Conservation (phyloP, 768 basidiomycete genomes). For the Suillus americanus region DNA sequence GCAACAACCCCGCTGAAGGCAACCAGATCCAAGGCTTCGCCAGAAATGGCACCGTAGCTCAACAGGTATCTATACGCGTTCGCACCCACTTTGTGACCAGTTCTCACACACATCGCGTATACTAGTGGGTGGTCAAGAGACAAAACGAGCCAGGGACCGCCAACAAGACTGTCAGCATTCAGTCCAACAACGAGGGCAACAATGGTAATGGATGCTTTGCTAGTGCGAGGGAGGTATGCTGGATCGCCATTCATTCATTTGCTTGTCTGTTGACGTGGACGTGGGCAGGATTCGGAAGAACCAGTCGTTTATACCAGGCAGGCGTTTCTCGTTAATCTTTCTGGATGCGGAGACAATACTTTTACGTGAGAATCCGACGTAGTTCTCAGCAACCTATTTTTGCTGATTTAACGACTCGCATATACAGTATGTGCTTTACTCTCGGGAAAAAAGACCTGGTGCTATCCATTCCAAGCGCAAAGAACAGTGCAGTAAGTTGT, state of each 20-base stretch:
- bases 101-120: neutral
- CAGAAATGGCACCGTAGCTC: neutral
- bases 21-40: neutral
- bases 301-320: neutral
- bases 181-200: neutral
- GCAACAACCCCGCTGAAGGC: neutral
- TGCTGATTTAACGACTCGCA: neutral
- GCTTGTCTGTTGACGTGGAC: neutral
- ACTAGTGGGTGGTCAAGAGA: neutral
- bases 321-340: neutral
- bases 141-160: neutral
- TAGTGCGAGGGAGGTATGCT: neutral
- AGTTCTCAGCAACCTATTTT: neutral
- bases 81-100: neutral
- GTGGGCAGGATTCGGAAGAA: neutral
- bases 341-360: neutral
- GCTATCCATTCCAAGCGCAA: neutral
- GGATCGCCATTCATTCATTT: neutral
- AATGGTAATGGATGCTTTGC: neutral
- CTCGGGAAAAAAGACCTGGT: neutral
- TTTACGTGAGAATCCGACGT: neutral
- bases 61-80: neutral
- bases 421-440: neutral
- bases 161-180: neutral
- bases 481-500: neutral